A percentile compares a stretch with the other conserved stretches of the same genome.
phyloP scores from a whole-genome alignment of 1,284 basidiomycete species.

The Tetrapyrgos nigripes region DNA sequence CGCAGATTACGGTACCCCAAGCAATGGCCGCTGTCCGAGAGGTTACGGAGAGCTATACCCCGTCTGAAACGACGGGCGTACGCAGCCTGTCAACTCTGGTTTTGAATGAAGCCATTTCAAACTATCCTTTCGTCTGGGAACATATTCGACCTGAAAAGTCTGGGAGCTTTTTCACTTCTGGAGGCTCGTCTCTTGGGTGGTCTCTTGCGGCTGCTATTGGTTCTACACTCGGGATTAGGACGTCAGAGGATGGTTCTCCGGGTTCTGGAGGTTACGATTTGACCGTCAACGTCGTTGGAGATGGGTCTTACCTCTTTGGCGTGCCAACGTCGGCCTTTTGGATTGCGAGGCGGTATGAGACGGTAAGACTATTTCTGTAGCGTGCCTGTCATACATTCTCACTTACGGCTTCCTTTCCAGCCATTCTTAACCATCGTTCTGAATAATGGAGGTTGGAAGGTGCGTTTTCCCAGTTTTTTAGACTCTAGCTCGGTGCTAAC shows the following conservation, averaged over 20 bases:
- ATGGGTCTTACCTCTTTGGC: constrained; percentile 72
- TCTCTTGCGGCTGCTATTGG: constrained; percentile 69
- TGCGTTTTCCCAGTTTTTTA: constrained; percentile 30
- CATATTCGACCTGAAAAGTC: constrained; percentile 60
- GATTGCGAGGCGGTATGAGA: constrained; percentile 72
- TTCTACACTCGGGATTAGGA: constrained; percentile 51
- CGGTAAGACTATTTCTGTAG: constrained; percentile 46
- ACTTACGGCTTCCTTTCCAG: constrained; percentile 35
- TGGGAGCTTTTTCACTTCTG: constrained; percentile 58
- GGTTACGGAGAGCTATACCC: constrained; percentile 40
- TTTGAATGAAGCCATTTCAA: constrained; percentile 71
- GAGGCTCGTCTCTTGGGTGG: constrained; percentile 71
- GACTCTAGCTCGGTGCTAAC: background rate
- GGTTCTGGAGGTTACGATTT: constrained; percentile 46
- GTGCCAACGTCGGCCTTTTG: constrained; percentile 71
- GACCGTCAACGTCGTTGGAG: constrained; percentile 65
- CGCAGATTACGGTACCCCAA: constrained; percentile 49
- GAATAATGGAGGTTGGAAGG: constrained; percentile 77
- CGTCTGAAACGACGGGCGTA: constrained; percentile 26
- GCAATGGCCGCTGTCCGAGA: constrained; percentile 56
- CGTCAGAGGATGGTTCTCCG: constrained; percentile 12
- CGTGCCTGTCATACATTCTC: background rate
- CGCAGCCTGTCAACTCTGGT: constrained; percentile 43
- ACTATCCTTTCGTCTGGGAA: constrained; percentile 57
- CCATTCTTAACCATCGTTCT: constrained; percentile 75